A percentile compares a stretch with the other conserved stretches of the same genome.
Evolutionary conservation across 345 rosid genomes (phyloP).

Genomic region (Syzygium grande): DNA sequence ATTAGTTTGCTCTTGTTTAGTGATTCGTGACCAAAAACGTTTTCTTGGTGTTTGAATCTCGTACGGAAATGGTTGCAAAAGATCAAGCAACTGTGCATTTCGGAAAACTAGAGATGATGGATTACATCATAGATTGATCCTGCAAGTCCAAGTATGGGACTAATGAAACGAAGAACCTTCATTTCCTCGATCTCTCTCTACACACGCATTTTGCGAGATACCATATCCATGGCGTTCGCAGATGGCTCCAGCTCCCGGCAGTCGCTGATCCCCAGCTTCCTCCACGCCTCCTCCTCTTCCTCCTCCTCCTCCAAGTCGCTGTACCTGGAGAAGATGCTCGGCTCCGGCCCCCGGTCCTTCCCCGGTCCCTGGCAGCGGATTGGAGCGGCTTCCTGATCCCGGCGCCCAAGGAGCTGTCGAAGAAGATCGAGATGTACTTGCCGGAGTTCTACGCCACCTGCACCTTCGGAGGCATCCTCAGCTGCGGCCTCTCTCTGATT

Average conservation of each 20-base stretch:
- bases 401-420: constrained; percentile 51
- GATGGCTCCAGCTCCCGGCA: constrained; percentile 22
- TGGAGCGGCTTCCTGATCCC: constrained; percentile 24
- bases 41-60: too few species aligned
- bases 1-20: too few species aligned
- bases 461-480: constrained; percentile 59
- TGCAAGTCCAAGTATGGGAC: too few species aligned
- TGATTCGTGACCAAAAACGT: too few species aligned
- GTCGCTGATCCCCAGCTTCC: constrained; percentile 65
- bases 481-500: constrained; percentile 47
- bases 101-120: too few species aligned
- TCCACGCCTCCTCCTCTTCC: constrained; percentile 42
- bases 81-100: too few species aligned
- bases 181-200: too few species aligned
- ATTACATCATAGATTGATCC: too few species aligned
- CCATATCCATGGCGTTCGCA: constrained; percentile 28
- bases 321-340: constrained; percentile 14
- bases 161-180: too few species aligned
- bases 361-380: background rate
- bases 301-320: constrained; percentile 8
- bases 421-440: constrained; percentile 70
- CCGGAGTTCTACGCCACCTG: constrained; percentile 78
- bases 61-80: too few species aligned
- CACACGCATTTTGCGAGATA: too few species aligned
- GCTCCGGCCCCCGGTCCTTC: background rate